Base-by-base conservation (phyloP, 2,329 filamentous ascomycete genomes). In the Diaporthe sp. region DNA sequence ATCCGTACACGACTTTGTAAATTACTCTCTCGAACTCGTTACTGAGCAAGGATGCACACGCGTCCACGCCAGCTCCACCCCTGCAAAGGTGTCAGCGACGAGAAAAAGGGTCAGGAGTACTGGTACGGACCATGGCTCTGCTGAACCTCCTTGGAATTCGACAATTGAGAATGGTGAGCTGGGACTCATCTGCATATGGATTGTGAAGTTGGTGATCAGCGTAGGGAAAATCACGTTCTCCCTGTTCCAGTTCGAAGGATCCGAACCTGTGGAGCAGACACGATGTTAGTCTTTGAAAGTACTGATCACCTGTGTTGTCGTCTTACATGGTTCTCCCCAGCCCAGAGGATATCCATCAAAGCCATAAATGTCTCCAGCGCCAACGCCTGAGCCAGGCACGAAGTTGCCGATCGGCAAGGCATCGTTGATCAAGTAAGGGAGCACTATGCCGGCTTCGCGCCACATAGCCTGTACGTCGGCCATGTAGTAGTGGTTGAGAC, bases 341-440 rank as follows among this genome's bases (percentile, higher is more conserved):
- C 88, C 86, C 25, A 90, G 82, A 25, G 92, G 92, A 76, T 94
- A 94, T 12, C 85, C 86, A 79, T 94, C 92, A 77, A 93, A 89
- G 39, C 49, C 49, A 78, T 94, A 93, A 61, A 94, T 91, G 81
- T 94, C 90, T 44, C 91, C 87, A 59, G 87, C 85, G 7, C 89
- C 86, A 65, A 84, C 76, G 12, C 68, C 68, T 13, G 88, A 89
- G 1, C 91, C 92, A 1, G 93, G 93, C 0, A 89, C 90, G 76
- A 93, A 92, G 78, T 92, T 86, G 0, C 92, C 93, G 1, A 84
- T 79, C 1, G 89, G 81, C 34, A 81, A 87, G 1, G 91, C 92
- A 81, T 96, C 94, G 76, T 96, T 96, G 83, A 86, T 94, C 75
- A 96, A 93, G n/a, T 94, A 87, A 0, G 94, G 94, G 0, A 97